Evolutionary conservation across 1,139 yeast species (phyloP), one percentile per base, ranked within the genome.

Genomic region (Insectozyma bohioensis): DNA sequence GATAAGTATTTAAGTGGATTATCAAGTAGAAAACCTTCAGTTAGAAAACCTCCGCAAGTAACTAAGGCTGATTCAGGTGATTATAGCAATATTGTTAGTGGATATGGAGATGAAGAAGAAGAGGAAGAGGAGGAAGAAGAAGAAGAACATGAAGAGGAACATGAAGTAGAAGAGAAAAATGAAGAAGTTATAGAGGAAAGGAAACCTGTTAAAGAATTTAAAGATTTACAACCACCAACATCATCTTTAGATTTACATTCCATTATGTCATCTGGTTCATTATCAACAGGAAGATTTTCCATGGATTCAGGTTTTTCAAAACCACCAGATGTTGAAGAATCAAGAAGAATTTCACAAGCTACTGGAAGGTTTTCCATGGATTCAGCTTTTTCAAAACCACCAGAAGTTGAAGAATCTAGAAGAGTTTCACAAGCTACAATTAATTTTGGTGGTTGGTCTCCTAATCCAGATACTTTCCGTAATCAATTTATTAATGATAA

Each of bases 391-490:
- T 17, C 28, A 30, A 16, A 30, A 22, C 37, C 35, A 17, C 14
- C 12, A 23, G 35, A 33, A 19, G 14, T 20, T 11, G 32, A 28
- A 12, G 34, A 42, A 15, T 29, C 51, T 5, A 52, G 72, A 40
- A 48, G 71, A 38, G 58, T 47, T 9, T 66, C 73, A 1, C 57
- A 61, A 3, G 55, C 49, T 23, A 58, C 75, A 20, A 51, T 72
- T 46, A 69, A 62, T 38, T 61, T 74, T 61, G 80, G 79, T 2
- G 58, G 58, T 12, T 74, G 80, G 80, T 63, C 66, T 38, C 80
- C 80, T 4, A 67, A 72, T 41, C 72, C 79, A 8, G 64, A 60
- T 27, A 62, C 58, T 33, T 73, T 54, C 49, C 60, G 80, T 33
- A 78, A 72, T 41, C 71, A 68, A 36, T 75, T 75, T 38, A 72